Evolutionary conservation across 495 filamentous ascomycete species (phyloP).

Genomic region (Talaromyces stipitatus): DNA sequence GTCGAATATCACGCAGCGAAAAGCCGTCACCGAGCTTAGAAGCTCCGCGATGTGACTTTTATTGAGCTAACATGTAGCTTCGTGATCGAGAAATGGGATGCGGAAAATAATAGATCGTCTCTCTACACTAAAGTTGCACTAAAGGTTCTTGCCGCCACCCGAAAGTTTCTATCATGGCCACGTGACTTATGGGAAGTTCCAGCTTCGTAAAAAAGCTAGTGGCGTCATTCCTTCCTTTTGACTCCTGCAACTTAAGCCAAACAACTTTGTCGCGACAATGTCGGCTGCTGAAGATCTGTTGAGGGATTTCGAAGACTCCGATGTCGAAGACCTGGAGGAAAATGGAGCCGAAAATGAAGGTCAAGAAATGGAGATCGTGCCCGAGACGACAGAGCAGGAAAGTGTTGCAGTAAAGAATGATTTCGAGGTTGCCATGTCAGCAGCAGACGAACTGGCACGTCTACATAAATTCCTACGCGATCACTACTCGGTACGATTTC

Average conservation of each 20-base stretch:
- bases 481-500: constrained; percentile 90
- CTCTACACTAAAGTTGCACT: background rate
- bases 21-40: background rate
- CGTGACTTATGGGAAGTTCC: background rate
- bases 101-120: background rate
- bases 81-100: background rate
- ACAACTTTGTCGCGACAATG: constrained; percentile 19
- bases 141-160: background rate
- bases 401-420: constrained; percentile 54
- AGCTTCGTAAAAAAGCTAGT: background rate
- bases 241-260: background rate
- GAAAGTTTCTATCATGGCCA: background rate
- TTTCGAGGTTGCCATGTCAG: constrained; percentile 86
- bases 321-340: constrained; percentile 8
- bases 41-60: background rate
- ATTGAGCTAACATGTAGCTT: background rate
- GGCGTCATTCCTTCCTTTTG: constrained; percentile 2
- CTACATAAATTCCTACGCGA: constrained; percentile 95
- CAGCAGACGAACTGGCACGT: constrained; percentile 83
- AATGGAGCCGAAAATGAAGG: constrained; percentile 10
- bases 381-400: constrained; percentile 19
- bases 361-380: constrained; percentile 18
- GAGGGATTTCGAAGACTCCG: constrained; percentile 38
- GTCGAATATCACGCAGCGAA: background rate
- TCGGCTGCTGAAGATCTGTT: constrained; percentile 39